Conservation (phyloP, 2,329 filamentous ascomycete species). For the Aspergillus quadricinctus region DNA sequence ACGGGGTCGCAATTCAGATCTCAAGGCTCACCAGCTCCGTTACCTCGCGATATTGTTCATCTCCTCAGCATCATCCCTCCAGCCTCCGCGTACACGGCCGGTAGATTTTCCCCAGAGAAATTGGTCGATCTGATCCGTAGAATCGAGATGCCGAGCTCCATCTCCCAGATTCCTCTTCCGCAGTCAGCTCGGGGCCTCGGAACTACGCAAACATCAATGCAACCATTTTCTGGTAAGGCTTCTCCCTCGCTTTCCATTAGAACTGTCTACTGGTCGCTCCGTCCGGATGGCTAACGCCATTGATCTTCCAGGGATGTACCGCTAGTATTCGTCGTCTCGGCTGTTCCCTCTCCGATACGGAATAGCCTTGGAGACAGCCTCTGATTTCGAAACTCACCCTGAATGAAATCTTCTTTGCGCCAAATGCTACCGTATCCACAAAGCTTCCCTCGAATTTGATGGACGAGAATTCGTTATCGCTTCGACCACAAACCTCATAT, state of each 20-base stretch:
- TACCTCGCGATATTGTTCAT: slow-evolving; percentile 64
- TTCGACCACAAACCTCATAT: neutral
- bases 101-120: slow-evolving; percentile 64
- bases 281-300: slow-evolving; percentile 3
- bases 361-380: neutral
- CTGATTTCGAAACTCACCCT: neutral
- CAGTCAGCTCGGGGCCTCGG: slow-evolving; percentile 29
- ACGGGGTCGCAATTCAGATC: slow-evolving; percentile 44
- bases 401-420: no score
- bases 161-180: slow-evolving; percentile 36
- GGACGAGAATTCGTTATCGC: neutral
- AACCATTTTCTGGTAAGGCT: slow-evolving; percentile 32
- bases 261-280: neutral
- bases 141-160: slow-evolving; percentile 58
- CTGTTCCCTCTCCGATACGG: neutral
- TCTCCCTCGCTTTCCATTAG: neutral
- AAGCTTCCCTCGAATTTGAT: neutral
- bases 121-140: slow-evolving; percentile 70
- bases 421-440: neutral
- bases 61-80: slow-evolving; percentile 70
- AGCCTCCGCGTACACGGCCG: slow-evolving; percentile 66
- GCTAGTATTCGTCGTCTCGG: neutral
- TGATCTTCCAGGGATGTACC: slow-evolving; percentile 6
- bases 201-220: slow-evolving; percentile 19
- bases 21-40: slow-evolving; percentile 55